These are phyloP conservation scores for Nicotiana attenuata DNA, from an alignment of 257 asterid genomes.

Conservation along the genomic window DNA sequence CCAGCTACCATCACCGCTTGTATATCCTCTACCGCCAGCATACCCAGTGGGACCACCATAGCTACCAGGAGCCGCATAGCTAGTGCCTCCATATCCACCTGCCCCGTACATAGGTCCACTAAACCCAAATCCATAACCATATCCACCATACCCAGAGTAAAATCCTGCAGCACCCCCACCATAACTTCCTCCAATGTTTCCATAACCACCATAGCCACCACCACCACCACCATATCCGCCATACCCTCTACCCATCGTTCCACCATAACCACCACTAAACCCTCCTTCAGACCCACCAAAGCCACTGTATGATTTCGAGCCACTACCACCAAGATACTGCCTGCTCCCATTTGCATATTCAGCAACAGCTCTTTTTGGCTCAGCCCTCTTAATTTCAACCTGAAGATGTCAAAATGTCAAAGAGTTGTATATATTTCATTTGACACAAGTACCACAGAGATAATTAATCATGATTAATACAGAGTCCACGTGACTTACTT, in stretches of 20 bases:
- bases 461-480: not conserved
- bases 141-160: constrained; percentile 81
- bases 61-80: constrained; percentile 53
- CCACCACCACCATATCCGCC: constrained; percentile 59
- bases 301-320: constrained; percentile 50
- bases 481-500: constrained; percentile 43
- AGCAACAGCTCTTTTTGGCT: constrained; percentile 75
- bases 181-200: constrained; percentile 58
- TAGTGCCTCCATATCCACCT: constrained; percentile 66
- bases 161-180: constrained; percentile 63
- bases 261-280: constrained; percentile 66
- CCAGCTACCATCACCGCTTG: constrained; percentile 49
- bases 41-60: constrained; percentile 63
- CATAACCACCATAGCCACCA: constrained; percentile 54
- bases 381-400: constrained; percentile 95
- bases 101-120: constrained; percentile 88
- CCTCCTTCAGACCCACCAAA: constrained; percentile 51
- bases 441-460: constrained; percentile 1
- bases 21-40: constrained; percentile 52
- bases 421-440: constrained; percentile 10
- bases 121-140: constrained; percentile 88
- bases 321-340: constrained; percentile 56
- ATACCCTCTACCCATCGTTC: constrained; percentile 72
- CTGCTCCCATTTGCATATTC: constrained; percentile 52
- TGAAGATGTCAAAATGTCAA: constrained; percentile 23